Base-by-base conservation (phyloP, 2,329 filamentous ascomycete genomes). In the Trematosphaeria pertusa region DNA sequence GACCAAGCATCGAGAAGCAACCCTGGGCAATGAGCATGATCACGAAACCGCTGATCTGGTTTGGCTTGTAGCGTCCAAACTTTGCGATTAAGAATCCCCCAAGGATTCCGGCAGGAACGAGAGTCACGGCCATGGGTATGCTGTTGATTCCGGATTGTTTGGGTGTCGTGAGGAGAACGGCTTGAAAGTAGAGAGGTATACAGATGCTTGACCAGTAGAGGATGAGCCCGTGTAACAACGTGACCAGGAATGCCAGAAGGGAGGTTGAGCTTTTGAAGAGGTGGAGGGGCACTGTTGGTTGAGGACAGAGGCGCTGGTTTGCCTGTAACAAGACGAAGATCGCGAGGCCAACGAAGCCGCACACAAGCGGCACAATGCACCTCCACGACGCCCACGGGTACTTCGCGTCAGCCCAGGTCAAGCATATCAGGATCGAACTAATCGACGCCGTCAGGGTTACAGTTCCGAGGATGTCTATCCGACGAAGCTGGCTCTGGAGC, bases 401-500 rank as follows among this genome's bases (percentile, higher is more conserved):
- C n/a, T n/a, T n/a, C n/a, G n/a, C n/a, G n/a, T n/a, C n/a, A n/a
- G n/a, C n/a, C n/a, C n/a, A n/a, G n/a, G n/a, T n/a, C n/a, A n/a
- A n/a, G n/a, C n/a, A n/a, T n/a, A n/a, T n/a, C n/a, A n/a, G n/a
- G n/a, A n/a, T n/a, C n/a, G n/a, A n/a, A n/a, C n/a, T n/a, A n/a
- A n/a, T n/a, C n/a, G n/a, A n/a, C n/a, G n/a, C n/a, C n/a, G n/a
- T n/a, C n/a, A n/a, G n/a, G n/a, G n/a, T n/a, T n/a, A n/a, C n/a
- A n/a, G n/a, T n/a, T n/a, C 77, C 77, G 3, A 70, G 11, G 39
- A 61, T 76, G 55, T 81, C 78, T 26, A 60, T 24, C 3, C 33
- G 19, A 1, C 11, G n/a, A 2, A 54, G 3, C 14, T 32, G 35
- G 2, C 34, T 7, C 8, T 5, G 7, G 3, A 21, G 24, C 2